A percentile compares a stretch with the other conserved stretches of the same genome.
phyloP scores from a whole-genome alignment of 768 basidiomycete genomes.

The Candolleomyces eurysporus region DNA sequence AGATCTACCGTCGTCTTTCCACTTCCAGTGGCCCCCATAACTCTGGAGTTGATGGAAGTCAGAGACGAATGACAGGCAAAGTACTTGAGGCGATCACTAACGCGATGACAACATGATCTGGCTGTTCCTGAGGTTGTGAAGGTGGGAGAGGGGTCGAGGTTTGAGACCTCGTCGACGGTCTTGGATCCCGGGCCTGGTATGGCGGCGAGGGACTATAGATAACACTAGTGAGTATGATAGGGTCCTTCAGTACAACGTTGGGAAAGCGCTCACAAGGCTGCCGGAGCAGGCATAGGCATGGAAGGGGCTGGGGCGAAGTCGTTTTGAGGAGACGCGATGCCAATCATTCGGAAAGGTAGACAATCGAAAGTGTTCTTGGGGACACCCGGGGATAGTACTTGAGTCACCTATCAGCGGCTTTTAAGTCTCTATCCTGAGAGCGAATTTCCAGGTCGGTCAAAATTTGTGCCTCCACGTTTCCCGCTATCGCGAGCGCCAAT shows the following conservation, averaged over 20 bases:
- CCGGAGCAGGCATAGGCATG: not conserved
- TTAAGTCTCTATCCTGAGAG: not conserved
- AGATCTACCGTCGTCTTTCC: slow-evolving; percentile 36
- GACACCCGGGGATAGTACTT: not conserved
- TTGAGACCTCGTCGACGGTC: too few relatives aligned
- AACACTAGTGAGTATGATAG: not conserved
- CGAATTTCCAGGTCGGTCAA: not conserved
- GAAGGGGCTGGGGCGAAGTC: not conserved
- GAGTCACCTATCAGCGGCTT: not conserved
- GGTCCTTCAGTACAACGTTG: not conserved
- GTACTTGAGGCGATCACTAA: not conserved
- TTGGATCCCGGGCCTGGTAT: not conserved
- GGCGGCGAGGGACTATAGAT: not conserved
- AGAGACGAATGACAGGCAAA: not conserved
- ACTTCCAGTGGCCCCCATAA: slow-evolving; percentile 39
- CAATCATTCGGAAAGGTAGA: not conserved
- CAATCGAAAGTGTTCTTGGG: not conserved
- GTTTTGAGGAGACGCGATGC: not conserved
- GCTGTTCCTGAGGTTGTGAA: not conserved
- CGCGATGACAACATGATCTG: not conserved
- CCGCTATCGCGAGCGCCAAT: not conserved
- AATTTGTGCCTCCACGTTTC: not conserved
- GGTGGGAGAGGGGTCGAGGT: too few relatives aligned
- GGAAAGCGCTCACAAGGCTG: not conserved
- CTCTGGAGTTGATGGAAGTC: slow-evolving; percentile 15